A percentile compares a stretch with the other conserved stretches of the same genome.
phyloP scores from a whole-genome alignment of 2,329 filamentous ascomycete genomes.

The Aspergillus caelatus region DNA sequence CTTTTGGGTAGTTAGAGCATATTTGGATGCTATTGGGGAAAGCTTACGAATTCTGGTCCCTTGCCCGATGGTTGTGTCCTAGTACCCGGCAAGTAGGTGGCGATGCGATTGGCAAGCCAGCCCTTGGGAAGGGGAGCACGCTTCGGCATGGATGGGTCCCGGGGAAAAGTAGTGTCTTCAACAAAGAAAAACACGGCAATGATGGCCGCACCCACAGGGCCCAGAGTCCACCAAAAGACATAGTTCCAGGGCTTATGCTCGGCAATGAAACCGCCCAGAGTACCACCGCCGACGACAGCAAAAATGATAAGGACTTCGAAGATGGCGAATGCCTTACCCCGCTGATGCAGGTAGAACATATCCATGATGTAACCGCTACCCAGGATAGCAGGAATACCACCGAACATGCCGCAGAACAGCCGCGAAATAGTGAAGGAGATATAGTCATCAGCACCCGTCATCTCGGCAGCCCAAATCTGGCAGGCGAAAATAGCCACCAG shows the following conservation, averaged over 20 bases:
- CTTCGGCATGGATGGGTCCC: slow-evolving; percentile 18
- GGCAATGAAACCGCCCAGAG: slow-evolving; percentile 46
- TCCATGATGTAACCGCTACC: slow-evolving; percentile 47
- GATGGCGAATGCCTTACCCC: slow-evolving; percentile 43
- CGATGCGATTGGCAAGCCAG: slow-evolving; percentile 27
- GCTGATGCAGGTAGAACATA: slow-evolving; percentile 48
- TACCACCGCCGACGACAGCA: slow-evolving; percentile 41
- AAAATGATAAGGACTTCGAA: slow-evolving; percentile 42
- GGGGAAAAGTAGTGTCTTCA: slow-evolving; percentile 44
- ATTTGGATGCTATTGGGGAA: not conserved
- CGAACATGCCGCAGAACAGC: slow-evolving; percentile 46
- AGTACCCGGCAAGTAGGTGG: slow-evolving; percentile 27
- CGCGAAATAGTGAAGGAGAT: slow-evolving; percentile 42
- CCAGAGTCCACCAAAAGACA: slow-evolving; percentile 51
- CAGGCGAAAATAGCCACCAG: slow-evolving; percentile 37
- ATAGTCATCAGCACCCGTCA: slow-evolving; percentile 39
- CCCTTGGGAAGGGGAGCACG: slow-evolving; percentile 21
- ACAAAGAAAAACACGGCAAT: slow-evolving; percentile 42
- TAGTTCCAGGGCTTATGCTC: slow-evolving; percentile 38
- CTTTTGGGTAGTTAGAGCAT: not conserved
- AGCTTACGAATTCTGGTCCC: slow-evolving; percentile 1
- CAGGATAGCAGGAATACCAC: slow-evolving; percentile 42
- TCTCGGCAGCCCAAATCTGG: slow-evolving; percentile 43
- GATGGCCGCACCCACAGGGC: slow-evolving; percentile 36
- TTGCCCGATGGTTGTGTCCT: not conserved